phyloP scores from a whole-genome alignment of 2,329 filamentous ascomycete genomes.

The Cercospora sesami region DNA sequence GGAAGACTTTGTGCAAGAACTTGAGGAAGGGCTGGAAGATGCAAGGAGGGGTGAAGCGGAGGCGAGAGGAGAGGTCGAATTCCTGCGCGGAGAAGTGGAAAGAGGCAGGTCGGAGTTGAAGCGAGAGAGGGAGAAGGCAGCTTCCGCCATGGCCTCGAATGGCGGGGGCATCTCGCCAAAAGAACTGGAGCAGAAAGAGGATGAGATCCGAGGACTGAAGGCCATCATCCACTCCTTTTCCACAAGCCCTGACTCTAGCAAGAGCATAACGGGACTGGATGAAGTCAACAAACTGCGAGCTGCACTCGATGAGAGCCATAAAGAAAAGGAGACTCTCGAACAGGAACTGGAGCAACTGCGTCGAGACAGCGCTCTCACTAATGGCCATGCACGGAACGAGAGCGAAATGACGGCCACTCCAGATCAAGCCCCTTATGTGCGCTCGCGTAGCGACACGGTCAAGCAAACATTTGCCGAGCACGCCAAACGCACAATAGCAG shows the following conservation, averaged over 20 bases:
- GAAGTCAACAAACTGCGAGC: slow-evolving; percentile 60
- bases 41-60: slow-evolving; percentile 91
- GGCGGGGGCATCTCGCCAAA: slow-evolving; percentile 53
- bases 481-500: slow-evolving; percentile 53
- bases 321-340: slow-evolving; percentile 79
- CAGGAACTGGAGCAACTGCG: slow-evolving; percentile 73
- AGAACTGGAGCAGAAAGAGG: slow-evolving; percentile 89
- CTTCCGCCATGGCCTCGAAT: slow-evolving; percentile 51
- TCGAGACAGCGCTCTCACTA: slow-evolving; percentile 44
- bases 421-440: slow-evolving; percentile 27
- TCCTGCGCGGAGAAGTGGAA: slow-evolving; percentile 91
- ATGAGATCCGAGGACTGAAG: slow-evolving; percentile 94
- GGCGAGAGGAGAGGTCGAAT: slow-evolving; percentile 92
- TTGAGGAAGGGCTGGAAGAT: slow-evolving; percentile 95
- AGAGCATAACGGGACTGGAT: slow-evolving; percentile 38
- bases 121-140: slow-evolving; percentile 81
- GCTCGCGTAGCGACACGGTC: slow-evolving; percentile 54
- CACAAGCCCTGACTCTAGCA: slow-evolving; percentile 58
- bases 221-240: slow-evolving; percentile 97
- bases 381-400: slow-evolving; percentile 40
- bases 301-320: slow-evolving; percentile 69
- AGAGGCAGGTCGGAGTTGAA: slow-evolving; percentile 83
- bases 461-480: slow-evolving; percentile 62
- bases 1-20: slow-evolving; percentile 91
- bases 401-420: slow-evolving; percentile 32